Evolutionary conservation across 179 eudicot species (phyloP).

Genomic region (Gypsophila paniculata): DNA sequence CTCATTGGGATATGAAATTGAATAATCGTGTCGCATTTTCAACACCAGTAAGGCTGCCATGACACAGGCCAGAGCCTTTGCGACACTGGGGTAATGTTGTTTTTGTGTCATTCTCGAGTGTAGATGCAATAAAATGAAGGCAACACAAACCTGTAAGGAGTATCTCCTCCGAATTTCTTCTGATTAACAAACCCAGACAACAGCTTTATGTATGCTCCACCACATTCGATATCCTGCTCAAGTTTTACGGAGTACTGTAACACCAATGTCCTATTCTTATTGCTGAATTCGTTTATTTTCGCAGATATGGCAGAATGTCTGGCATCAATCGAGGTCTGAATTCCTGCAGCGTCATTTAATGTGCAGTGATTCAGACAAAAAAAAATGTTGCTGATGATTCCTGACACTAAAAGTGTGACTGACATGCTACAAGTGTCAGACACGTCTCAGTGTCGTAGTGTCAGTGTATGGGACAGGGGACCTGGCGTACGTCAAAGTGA

Average conservation of each 20-base stretch:
- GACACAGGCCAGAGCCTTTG: too few relatives aligned
- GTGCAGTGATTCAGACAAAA: background rate
- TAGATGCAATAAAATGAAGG: background rate
- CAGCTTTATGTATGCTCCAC: conserved; percentile 80
- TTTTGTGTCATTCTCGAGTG: too few relatives aligned
- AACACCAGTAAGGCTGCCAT: too few relatives aligned
- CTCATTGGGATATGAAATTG: too few relatives aligned
- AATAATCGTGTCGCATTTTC: too few relatives aligned
- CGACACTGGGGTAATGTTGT: background rate
- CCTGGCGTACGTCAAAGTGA: too few relatives aligned
- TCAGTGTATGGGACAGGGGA: too few relatives aligned
- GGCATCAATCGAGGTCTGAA: conserved; percentile 63
- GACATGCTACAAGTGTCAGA: background rate
- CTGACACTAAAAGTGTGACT: too few relatives aligned
- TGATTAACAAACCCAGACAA: conserved; percentile 78
- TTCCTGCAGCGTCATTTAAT: conserved; percentile 38
- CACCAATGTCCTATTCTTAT: conserved; percentile 70
- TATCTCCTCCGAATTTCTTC: conserved; percentile 84
- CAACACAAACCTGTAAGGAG: conserved; percentile 62
- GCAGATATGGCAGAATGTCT: conserved; percentile 71
- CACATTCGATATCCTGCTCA: conserved; percentile 87
- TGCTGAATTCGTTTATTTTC: conserved; percentile 66
- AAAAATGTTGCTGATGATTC: too few relatives aligned
- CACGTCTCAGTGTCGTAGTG: background rate
- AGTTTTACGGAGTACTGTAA: conserved; percentile 66